These are phyloP conservation scores for Scedosporium aurantiacum DNA, from an alignment of 2,329 filamentous ascomycete species.

Conservation along the genomic window DNA sequence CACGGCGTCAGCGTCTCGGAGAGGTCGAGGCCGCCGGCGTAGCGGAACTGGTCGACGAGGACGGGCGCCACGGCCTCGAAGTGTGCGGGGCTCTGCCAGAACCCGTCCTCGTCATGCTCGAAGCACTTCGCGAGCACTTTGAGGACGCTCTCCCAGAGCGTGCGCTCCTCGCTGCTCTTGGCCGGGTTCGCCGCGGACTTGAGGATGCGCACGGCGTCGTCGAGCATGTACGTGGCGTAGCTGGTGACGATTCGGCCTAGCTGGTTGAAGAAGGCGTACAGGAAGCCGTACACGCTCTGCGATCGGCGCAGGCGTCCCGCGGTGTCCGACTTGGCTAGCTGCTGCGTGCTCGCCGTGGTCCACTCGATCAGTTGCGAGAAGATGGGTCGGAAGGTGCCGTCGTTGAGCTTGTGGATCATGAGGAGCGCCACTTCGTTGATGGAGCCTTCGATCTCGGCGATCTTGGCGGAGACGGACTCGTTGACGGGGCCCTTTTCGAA, in stretches of 20 bases:
- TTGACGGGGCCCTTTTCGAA: conserved; percentile 33
- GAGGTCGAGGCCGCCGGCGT: conserved; percentile 32
- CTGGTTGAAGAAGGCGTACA: conserved; percentile 67
- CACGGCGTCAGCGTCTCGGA: conserved; percentile 54
- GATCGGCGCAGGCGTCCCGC: conserved; percentile 50
- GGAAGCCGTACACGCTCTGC: conserved; percentile 71
- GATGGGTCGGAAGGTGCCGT: conserved; percentile 82
- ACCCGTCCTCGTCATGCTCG: conserved; percentile 83
- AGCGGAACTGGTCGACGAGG: conserved; percentile 55
- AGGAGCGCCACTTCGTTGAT: conserved; percentile 65
- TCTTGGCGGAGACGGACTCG: conserved; percentile 31
- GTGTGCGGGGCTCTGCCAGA: conserved; percentile 88
- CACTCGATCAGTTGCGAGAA: conserved; percentile 82
- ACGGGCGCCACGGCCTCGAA: conserved; percentile 62
- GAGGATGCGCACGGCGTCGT: conserved; percentile 58
- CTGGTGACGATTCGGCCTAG: conserved; percentile 91
- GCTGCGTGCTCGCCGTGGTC: conserved; percentile 36
- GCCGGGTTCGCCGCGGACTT: conserved; percentile 27
- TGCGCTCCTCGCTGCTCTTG: conserved; percentile 37
- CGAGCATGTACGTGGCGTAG: conserved; percentile 77
- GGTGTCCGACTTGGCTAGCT: conserved; percentile 49
- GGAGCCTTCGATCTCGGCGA: conserved; percentile 50
- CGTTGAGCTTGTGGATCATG: conserved; percentile 95
- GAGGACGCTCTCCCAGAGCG: conserved; percentile 60
- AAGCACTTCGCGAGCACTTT: conserved; percentile 65